A percentile compares a stretch with the other conserved stretches of the same genome.
Conservation (phyloP, 352 stramenopile species). For the Halophytophthora polymorphica region DNA sequence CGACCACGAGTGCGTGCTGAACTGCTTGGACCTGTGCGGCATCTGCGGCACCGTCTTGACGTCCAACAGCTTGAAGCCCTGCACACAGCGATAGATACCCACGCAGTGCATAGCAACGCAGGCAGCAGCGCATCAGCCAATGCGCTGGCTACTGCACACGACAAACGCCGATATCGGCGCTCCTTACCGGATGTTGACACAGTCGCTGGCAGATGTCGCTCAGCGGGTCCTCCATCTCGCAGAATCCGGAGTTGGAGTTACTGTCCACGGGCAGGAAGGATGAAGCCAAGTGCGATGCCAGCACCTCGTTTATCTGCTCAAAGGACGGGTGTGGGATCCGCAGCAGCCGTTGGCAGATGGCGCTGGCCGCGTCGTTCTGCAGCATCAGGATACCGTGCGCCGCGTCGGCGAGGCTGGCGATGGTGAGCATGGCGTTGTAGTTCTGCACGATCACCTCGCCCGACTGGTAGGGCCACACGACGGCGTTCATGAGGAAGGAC, state of each 20-base stretch:
- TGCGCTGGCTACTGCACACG: neutral
- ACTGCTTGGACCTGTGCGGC: slow-evolving; percentile 62
- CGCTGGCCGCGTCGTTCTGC: slow-evolving; percentile 60
- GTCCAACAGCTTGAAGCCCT: slow-evolving; percentile 74
- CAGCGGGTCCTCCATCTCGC: slow-evolving; percentile 23
- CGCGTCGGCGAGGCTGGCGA: slow-evolving; percentile 65
- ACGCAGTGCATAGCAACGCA: neutral
- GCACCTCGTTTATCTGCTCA: slow-evolving; percentile 55
- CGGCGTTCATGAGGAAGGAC: slow-evolving; percentile 56
- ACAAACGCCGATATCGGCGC: neutral
- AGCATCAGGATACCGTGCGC: slow-evolving; percentile 67
- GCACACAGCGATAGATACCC: neutral
- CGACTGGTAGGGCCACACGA: slow-evolving; percentile 81
- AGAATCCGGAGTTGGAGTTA: neutral
- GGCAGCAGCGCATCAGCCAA: neutral
- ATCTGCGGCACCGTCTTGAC: slow-evolving; percentile 70
- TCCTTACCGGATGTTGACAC: slow-evolving; percentile 54
- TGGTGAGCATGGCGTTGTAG: slow-evolving; percentile 89
- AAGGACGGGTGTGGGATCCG: slow-evolving; percentile 58
- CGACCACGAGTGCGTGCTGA: slow-evolving; percentile 72
- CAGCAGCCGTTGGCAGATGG: slow-evolving; percentile 56
- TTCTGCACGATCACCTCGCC: slow-evolving; percentile 89
- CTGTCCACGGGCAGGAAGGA: slow-evolving; percentile 37
- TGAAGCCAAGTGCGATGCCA: slow-evolving; percentile 59
- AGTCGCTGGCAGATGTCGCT: slow-evolving; percentile 41